Percentiles rank a stretch among this genome's conserved stretches.
Evolutionary conservation across 2,329 filamentous ascomycete genomes (phyloP).

Genomic region (Stemphylium beticola): DNA sequence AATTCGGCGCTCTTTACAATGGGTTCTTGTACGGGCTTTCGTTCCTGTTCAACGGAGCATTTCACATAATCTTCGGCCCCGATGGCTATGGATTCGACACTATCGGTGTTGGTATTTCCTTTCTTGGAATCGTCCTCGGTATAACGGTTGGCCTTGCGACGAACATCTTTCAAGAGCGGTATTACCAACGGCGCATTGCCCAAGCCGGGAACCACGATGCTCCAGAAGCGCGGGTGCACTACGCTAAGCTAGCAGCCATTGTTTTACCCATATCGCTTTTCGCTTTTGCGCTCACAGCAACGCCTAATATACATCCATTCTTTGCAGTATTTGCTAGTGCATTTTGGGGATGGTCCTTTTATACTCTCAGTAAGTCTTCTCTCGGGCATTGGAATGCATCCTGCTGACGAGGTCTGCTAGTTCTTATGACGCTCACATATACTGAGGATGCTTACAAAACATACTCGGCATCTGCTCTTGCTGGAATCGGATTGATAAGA

Average conservation of each 20-base stretch:
- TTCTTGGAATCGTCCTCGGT: conserved; percentile 50
- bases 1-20: conserved; percentile 57
- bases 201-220: conserved; percentile 42
- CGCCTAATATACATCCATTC: conserved; percentile 41
- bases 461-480: conserved; percentile 52
- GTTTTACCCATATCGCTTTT: conserved; percentile 43
- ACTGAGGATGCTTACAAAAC: conserved; percentile 58
- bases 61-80: conserved; percentile 56
- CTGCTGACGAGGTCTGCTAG: conserved; percentile 4
- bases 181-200: conserved; percentile 49
- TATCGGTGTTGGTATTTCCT: conserved; percentile 50
- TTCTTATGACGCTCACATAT: conserved; percentile 58
- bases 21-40: conserved; percentile 58
- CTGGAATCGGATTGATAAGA: conserved; percentile 49
- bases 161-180: conserved; percentile 54
- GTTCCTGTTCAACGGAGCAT: conserved; percentile 59
- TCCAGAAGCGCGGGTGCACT: conserved; percentile 53
- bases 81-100: conserved; percentile 52
- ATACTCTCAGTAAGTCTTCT: conserved; percentile 49
- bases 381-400: neutral
- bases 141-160: conserved; percentile 53
- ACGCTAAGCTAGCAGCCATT: conserved; percentile 51
- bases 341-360: conserved; percentile 60
- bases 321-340: conserved; percentile 58
- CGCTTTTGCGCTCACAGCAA: conserved; percentile 47